A percentile compares a stretch with the other conserved stretches of the same genome.
Evolutionary conservation across 2,329 filamentous ascomycete genomes (phyloP).

Genomic region (Aureobasidium melanogenum): DNA sequence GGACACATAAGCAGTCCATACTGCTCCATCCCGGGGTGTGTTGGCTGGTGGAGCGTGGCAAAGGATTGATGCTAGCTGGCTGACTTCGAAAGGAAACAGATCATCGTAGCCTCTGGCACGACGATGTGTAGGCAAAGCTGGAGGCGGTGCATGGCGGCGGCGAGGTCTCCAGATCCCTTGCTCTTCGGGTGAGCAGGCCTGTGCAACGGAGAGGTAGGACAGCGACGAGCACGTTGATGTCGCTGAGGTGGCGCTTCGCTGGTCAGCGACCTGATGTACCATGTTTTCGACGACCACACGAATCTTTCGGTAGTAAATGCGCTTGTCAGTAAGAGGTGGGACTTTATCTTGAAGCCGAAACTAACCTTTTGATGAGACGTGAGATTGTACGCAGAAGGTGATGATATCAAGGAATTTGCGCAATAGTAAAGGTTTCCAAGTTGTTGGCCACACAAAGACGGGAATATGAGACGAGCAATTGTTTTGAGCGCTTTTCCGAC

Average conservation of each 20-base stretch:
- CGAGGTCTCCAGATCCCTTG: background rate
- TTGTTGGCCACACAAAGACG: background rate
- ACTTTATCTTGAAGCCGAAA: background rate
- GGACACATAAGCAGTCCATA: background rate
- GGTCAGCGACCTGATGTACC: background rate
- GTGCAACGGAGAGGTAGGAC: background rate
- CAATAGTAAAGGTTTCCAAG: background rate
- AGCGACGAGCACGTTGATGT: background rate
- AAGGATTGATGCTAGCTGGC: constrained; percentile 1
- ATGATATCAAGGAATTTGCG: background rate
- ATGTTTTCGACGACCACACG: background rate
- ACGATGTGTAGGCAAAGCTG: background rate
- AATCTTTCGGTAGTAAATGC: background rate
- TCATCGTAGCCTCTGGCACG: background rate
- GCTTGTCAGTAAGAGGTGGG: background rate
- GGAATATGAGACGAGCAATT: background rate
- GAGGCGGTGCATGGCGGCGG: background rate
- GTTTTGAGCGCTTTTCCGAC: background rate
- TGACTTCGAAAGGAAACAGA: constrained; percentile 5
- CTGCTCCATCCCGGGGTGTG: background rate
- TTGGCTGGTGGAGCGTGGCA: background rate
- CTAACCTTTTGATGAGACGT: too few species aligned
- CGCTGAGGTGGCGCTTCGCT: background rate
- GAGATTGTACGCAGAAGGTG: background rate
- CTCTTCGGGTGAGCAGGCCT: background rate